Base-by-base conservation (phyloP, 352 stramenopile genomes). In the Phytopythium ostracodes region DNA sequence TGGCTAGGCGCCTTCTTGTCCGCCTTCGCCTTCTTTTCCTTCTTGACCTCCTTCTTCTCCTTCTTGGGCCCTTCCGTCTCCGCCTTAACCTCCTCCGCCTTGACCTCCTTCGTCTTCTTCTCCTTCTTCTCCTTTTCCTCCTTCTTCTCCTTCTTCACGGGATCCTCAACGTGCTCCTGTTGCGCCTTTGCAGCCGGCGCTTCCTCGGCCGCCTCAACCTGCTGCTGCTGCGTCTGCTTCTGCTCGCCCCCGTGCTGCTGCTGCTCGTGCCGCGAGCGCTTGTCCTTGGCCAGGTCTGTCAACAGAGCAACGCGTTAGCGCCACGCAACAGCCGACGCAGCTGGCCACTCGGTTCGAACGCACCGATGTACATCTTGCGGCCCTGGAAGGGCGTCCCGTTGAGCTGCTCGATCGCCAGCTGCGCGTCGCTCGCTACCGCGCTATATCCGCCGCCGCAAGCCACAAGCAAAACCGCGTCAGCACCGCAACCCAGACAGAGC, bases 281-380 rank as follows among this genome's bases (percentile, higher is more conserved):
- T 94, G 53, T 94, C 82, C 70, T 88, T 76, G 25, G 85, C 82
- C 56, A 90, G 76, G 49, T 94, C 82, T 91, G 60, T 38, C 55
- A 43, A 31, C 44, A 61, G 47, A 20, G 62, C 27, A 35, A 38
- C 46, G 31, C 31, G 25, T 52, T 22, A 70, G 38, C 22, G 12
- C 18, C 18, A 14, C 5, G 18, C 10, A n/a, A 2, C 18, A 47
- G 10, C n/a, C 20, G 18, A 25, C 29, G 7, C 9, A 10, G 14
- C 42, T 5, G 38, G 4, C 31, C 33, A 46, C 25, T 18, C 0
- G 14, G 42, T 14, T 22, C 10, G 8, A 15, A 77, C 79, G 57
- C 59, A 94, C 86, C 86, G 50, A 94, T 79, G 44, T 79, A 76
- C 79, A 95, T 90, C 65, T 87, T 87, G 36, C 86, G 84, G 33